These are phyloP conservation scores for Mycena polygramma DNA, from an alignment of 768 basidiomycete species.

Conservation along the genomic window DNA sequence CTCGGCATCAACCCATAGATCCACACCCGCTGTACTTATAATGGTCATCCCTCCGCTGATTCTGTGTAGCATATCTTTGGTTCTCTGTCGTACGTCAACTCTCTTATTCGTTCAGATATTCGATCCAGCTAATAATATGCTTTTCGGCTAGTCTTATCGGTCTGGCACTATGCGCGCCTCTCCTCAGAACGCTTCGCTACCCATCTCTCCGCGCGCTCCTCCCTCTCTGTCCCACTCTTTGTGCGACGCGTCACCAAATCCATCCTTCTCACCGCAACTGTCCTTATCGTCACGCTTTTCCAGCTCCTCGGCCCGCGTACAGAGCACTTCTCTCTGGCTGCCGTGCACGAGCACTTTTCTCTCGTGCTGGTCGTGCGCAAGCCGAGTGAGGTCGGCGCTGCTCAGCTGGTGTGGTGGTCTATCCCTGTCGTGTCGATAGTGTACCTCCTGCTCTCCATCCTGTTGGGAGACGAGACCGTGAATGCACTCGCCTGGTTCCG, in stretches of 20 bases:
- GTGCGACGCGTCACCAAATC: constrained; percentile 19
- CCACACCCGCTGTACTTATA: constrained; percentile 25
- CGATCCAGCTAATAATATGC: not conserved
- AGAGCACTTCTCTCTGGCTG: constrained; percentile 43
- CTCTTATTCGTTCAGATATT: not conserved
- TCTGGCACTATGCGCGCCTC: constrained; percentile 12
- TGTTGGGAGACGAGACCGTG: constrained; percentile 54
- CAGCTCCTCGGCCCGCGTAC: constrained; percentile 41
- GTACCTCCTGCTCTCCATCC: constrained; percentile 52
- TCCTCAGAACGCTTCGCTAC: constrained; percentile 11
- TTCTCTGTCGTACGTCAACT: constrained; percentile 29
- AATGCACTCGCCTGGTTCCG: constrained; percentile 53
- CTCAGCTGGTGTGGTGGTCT: constrained; percentile 56
- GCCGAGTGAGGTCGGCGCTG: constrained; percentile 42
- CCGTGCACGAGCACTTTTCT: constrained; percentile 50
- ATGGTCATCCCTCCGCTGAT: constrained; percentile 24
- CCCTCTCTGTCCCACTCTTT: constrained; percentile 15
- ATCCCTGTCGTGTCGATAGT: constrained; percentile 54
- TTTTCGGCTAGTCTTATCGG: constrained; percentile 4
- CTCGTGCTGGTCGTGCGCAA: constrained; percentile 50
- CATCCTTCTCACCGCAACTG: constrained; percentile 15
- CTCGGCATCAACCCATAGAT: constrained; percentile 25
- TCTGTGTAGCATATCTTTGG: constrained; percentile 21
- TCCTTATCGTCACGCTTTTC: constrained; percentile 40
- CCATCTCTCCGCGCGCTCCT: constrained; percentile 29